These are phyloP conservation scores for Russula vinacea DNA, from an alignment of 768 basidiomycete species.

Conservation along the genomic window DNA sequence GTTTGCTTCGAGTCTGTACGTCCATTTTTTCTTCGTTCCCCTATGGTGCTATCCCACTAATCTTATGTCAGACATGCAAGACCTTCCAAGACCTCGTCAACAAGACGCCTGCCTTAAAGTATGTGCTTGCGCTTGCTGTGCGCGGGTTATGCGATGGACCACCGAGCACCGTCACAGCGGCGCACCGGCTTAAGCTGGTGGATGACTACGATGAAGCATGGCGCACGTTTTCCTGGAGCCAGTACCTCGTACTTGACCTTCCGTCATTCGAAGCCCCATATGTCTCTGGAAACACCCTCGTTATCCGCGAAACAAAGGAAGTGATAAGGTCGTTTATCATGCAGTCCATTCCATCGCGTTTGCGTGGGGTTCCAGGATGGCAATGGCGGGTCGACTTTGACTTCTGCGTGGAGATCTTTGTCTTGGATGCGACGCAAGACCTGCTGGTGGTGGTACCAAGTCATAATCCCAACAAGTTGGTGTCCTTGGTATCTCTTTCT, in stretches of 20 bases:
- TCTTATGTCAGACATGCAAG: not conserved
- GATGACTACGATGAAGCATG: constrained; percentile 8
- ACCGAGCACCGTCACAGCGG: not conserved
- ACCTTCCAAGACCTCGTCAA: not conserved
- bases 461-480: not conserved
- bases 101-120: not conserved
- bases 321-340: not conserved
- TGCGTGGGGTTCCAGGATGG: constrained; percentile 4
- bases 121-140: constrained; percentile 2
- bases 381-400: constrained; percentile 8
- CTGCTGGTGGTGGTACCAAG: not conserved
- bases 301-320: not conserved
- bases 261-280: constrained; percentile 1
- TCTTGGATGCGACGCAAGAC: constrained; percentile 7
- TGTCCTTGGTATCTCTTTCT: not conserved
- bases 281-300: constrained; percentile 2
- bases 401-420: not conserved
- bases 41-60: not conserved
- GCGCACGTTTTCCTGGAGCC: constrained; percentile 9
- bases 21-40: not conserved
- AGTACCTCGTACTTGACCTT: not conserved
- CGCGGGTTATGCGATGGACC: constrained; percentile 11
- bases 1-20: constrained; percentile 5
- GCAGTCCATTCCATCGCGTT: constrained; percentile 1
- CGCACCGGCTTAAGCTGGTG: not conserved